A percentile compares a stretch with the other conserved stretches of the same genome.
Evolutionary conservation across 371 early-diverging fungal species (phyloP).

Genomic region (Mycotypha africana): DNA sequence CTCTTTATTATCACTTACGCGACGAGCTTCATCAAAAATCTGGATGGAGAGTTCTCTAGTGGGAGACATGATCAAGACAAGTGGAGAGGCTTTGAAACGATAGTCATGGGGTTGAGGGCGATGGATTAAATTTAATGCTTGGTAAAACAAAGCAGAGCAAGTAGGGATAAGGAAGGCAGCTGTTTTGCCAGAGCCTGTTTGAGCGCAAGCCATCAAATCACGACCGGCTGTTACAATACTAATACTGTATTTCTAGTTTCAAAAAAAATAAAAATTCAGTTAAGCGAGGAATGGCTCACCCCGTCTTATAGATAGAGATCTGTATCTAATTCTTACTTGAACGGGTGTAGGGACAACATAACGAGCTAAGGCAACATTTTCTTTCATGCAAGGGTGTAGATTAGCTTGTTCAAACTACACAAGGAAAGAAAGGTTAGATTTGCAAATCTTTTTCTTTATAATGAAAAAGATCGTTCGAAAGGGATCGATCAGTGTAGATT

Average conservation of each 20-base stretch:
- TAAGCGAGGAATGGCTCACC: no score
- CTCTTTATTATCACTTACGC: constrained; percentile 19
- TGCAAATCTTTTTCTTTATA: not conserved
- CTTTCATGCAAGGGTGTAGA: constrained; percentile 43
- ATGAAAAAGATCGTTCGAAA: no score
- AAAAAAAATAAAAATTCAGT: not conserved
- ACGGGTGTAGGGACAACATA: constrained; percentile 69
- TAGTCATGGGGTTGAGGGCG: constrained; percentile 28
- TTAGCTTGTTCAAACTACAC: constrained; percentile 44
- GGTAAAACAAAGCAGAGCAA: constrained; percentile 31
- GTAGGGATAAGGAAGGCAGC: constrained; percentile 69
- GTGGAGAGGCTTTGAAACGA: constrained; percentile 24
- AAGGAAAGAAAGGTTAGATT: not conserved
- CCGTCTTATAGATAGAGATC: no score
- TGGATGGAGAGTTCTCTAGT: constrained; percentile 43
- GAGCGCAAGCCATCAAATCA: constrained; percentile 81
- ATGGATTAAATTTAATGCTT: constrained; percentile 17
- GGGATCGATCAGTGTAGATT: no score
- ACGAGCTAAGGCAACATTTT: constrained; percentile 51
- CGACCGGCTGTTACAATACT: constrained; percentile 58
- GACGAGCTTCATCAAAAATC: constrained; percentile 41
- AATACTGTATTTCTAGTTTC: constrained; percentile 58
- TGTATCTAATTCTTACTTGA: constrained; percentile 29
- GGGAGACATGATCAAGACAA: constrained; percentile 38
- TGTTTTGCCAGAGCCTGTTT: constrained; percentile 79